A percentile compares a stretch with the other conserved stretches of the same genome.
Conservation (phyloP, 805 yeast species). For the Myxozyma melibiosi region DNA sequence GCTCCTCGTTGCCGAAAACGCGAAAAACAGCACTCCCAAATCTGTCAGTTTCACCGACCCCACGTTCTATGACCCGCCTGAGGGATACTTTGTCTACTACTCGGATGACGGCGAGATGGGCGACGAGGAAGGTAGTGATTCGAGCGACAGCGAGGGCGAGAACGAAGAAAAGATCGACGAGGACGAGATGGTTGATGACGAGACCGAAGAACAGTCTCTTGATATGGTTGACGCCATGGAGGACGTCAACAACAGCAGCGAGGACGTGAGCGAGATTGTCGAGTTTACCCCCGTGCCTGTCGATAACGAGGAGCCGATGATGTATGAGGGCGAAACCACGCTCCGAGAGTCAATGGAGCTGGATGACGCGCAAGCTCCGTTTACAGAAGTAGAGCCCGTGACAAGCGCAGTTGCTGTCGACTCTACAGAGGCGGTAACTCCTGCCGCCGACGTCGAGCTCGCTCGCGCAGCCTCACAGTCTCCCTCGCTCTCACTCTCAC, state of each 20-base stretch:
- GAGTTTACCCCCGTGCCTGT: constrained; percentile 2
- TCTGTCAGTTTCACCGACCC: constrained; percentile 23
- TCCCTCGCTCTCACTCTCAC: not conserved
- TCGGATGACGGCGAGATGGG: constrained; percentile 28
- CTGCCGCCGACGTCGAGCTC: not conserved
- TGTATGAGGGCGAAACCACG: constrained; percentile 13
- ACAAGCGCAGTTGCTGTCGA: not conserved
- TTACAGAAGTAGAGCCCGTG: not conserved
- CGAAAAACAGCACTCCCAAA: not conserved
- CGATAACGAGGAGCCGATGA: not conserved
- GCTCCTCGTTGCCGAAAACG: not conserved
- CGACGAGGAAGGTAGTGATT: constrained; percentile 22
- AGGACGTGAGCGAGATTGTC: constrained; percentile 1
- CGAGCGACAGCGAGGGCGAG: constrained; percentile 10
- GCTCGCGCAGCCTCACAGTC: not conserved
- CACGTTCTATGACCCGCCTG: constrained; percentile 30
- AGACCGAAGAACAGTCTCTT: not conserved
- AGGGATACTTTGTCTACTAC: constrained; percentile 22
- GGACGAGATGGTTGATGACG: not conserved
- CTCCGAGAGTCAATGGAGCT: constrained; percentile 15
- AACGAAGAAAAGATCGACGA: constrained; percentile 1
- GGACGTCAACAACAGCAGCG: not conserved
- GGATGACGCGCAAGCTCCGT: not conserved
- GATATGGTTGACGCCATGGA: not conserved
- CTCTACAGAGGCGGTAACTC: too few species aligned